Evolutionary conservation across 1,284 basidiomycete species (phyloP).

Genomic region (Polyporus tsugae): DNA sequence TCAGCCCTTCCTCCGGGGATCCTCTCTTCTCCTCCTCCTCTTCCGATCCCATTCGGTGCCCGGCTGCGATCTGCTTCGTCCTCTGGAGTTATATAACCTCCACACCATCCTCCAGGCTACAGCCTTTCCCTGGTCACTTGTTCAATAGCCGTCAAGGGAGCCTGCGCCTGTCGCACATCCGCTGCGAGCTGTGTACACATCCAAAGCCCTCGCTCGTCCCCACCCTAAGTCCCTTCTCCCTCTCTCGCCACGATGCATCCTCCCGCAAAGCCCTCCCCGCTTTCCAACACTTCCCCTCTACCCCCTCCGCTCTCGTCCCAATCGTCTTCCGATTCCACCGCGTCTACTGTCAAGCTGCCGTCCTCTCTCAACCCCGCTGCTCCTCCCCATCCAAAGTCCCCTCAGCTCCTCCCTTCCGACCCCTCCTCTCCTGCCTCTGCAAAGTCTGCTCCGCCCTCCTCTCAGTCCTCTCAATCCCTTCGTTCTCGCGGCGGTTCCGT

Average conservation of each 20-base stretch:
- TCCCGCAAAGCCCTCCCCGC: slow-evolving; percentile 8
- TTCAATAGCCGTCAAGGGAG: background rate
- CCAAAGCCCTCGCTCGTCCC: background rate
- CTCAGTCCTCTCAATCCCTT: slow-evolving; percentile 19
- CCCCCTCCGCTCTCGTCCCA: slow-evolving; percentile 12
- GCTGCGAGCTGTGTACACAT: background rate
- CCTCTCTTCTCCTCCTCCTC: background rate
- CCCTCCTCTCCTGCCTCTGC: background rate
- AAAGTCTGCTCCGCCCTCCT: slow-evolving; percentile 18
- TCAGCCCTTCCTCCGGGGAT: background rate
- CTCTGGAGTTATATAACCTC: background rate
- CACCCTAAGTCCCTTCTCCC: background rate
- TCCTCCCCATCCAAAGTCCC: slow-evolving; percentile 8
- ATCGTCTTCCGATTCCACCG: slow-evolving; percentile 21
- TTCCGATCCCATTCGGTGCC: background rate
- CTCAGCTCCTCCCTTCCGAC: slow-evolving; percentile 8
- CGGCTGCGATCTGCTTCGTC: background rate
- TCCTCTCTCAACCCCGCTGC: slow-evolving; percentile 28
- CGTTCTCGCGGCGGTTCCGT: slow-evolving; percentile 31
- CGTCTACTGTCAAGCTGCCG: slow-evolving; percentile 19
- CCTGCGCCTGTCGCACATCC: background rate
- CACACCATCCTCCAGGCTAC: background rate
- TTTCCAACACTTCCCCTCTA: background rate
- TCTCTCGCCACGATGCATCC: slow-evolving; percentile 12
- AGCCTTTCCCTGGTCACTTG: background rate